phyloP scores from a whole-genome alignment of 305 asterid species.

The Solanum aculeatissimum region DNA sequence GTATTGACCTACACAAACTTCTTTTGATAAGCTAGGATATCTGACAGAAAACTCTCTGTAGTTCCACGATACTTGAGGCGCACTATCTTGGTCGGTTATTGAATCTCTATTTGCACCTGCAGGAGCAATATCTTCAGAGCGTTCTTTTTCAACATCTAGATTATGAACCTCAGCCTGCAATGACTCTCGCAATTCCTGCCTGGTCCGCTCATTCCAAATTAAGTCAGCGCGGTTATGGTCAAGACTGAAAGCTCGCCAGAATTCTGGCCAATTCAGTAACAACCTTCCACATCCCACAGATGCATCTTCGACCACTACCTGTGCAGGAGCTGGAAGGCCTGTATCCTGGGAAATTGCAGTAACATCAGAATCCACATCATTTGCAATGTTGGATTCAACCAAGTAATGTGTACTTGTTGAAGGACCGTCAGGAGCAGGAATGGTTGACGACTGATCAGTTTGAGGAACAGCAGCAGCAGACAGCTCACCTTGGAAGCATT shows the following conservation, averaged over 20 bases:
- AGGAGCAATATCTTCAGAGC: constrained; percentile 91
- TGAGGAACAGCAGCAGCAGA: constrained; percentile 31
- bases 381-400: constrained; percentile 32
- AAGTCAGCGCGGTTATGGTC: constrained; percentile 98
- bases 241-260: constrained; percentile 94
- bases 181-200: constrained; percentile 92
- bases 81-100: constrained; percentile 47
- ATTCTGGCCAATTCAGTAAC: constrained; percentile 94
- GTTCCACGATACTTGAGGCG: constrained; percentile 94
- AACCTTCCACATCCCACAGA: constrained; percentile 94
- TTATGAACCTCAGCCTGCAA: constrained; percentile 97
- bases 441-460: constrained; percentile 31
- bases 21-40: constrained; percentile 94
- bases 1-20: constrained; percentile 99
- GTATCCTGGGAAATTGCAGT: constrained; percentile 35
- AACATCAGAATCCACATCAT: constrained; percentile 35
- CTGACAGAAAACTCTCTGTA: constrained; percentile 86
- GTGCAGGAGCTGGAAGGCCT: constrained; percentile 89
- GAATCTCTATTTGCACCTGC: constrained; percentile 56
- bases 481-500: constrained; percentile 27
- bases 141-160: constrained; percentile 92
- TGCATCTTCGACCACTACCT: constrained; percentile 80
- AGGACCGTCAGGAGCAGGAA: constrained; percentile 35
- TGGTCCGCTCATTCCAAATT: constrained; percentile 97
- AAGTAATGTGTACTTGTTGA: constrained; percentile 25